Conservation (phyloP, 73 alveolate species). For the Tetrahymena thermophila region DNA sequence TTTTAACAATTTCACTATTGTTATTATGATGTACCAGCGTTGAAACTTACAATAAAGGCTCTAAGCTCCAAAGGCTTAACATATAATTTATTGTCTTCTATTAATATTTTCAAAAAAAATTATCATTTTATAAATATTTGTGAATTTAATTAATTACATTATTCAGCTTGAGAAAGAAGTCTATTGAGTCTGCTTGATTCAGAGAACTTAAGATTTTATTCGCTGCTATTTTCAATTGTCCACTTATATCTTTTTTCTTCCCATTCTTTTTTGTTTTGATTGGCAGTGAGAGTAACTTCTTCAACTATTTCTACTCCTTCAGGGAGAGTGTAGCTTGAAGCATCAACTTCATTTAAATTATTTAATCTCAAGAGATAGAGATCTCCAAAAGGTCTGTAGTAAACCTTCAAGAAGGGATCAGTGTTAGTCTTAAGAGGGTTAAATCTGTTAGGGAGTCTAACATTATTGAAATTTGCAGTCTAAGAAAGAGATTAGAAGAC, state of each 20-base stretch:
- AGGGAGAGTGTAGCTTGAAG: neutral
- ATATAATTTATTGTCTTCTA: neutral
- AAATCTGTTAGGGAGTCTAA: neutral
- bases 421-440: neutral
- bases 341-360: neutral
- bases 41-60: neutral
- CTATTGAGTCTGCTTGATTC: neutral
- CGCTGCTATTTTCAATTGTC: neutral
- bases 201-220: neutral
- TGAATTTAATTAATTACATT: neutral
- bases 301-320: neutral
- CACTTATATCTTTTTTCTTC: neutral
- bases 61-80: neutral
- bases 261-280: neutral
- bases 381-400: neutral
- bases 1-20: neutral
- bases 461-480: neutral
- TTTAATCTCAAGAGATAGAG: neutral
- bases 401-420: neutral
- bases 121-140: neutral
- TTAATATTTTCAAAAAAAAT: neutral
- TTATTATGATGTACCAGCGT: neutral
- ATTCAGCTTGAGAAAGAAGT: neutral
- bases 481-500: neutral
- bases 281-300: neutral